Percentiles rank a stretch among this genome's conserved stretches.
Conservation (phyloP, 805 yeast species). For the Candida nitratophila region DNA sequence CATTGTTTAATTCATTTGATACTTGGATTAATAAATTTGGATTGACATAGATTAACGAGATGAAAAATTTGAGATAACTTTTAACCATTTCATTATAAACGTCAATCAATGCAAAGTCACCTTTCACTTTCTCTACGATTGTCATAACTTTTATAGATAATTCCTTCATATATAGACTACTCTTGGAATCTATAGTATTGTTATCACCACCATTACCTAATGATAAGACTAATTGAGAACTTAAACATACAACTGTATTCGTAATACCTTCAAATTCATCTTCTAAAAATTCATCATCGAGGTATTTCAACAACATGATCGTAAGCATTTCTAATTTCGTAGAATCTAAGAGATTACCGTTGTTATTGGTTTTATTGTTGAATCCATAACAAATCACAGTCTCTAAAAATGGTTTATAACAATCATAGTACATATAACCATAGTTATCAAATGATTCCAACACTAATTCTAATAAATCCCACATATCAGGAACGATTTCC, state of each 20-base stretch:
- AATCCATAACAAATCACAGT: constrained; percentile 41
- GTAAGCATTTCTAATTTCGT: neutral
- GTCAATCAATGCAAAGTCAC: neutral
- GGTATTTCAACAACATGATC: constrained; percentile 1
- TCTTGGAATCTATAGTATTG: too few species aligned
- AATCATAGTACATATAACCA: constrained; percentile 44
- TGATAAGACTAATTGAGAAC: neutral
- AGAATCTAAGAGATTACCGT: too few species aligned
- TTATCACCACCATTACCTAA: neutral
- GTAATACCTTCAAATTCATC: constrained; percentile 6
- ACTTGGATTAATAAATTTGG: constrained; percentile 31
- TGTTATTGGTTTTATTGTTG: constrained; percentile 1
- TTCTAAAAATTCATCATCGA: constrained; percentile 8
- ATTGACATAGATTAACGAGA: constrained; percentile 32
- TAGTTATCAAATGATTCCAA: constrained; percentile 42
- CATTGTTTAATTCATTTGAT: constrained; percentile 29
- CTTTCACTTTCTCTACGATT: neutral
- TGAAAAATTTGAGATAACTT: constrained; percentile 22
- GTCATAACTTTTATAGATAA: neutral
- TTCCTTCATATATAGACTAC: neutral
- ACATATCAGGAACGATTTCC: constrained; percentile 33
- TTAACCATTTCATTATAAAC: neutral
- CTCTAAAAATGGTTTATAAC: constrained; percentile 40
- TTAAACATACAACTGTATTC: neutral
- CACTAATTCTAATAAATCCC: constrained; percentile 37